phyloP scores from a whole-genome alignment of 345 rosid genomes.

The Carallia pectinifolia region DNA sequence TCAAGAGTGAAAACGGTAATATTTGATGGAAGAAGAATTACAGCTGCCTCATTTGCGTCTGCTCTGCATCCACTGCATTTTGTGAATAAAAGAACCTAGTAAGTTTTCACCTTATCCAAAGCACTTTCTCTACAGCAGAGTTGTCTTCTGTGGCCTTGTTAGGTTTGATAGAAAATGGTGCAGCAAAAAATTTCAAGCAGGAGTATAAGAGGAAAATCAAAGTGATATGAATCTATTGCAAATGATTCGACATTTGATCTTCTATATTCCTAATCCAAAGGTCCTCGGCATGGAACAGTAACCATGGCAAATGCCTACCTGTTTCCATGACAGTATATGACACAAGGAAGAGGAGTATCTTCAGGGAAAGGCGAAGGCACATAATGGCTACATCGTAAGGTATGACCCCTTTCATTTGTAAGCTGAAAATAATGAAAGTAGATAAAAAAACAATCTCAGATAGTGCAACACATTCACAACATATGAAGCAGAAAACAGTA shows the following conservation, averaged over 20 bases:
- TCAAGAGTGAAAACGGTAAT: constrained; percentile 35
- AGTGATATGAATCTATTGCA: neutral
- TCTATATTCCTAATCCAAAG: neutral
- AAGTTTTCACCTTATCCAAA: constrained; percentile 17
- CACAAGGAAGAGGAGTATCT: constrained; percentile 36
- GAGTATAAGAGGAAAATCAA: neutral
- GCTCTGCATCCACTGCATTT: constrained; percentile 37
- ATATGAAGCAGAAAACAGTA: neutral
- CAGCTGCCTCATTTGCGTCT: constrained; percentile 37
- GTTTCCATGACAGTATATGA: constrained; percentile 38
- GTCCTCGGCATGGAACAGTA: neutral
- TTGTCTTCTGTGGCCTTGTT: neutral
- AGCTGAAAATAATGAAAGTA: constrained; percentile 22
- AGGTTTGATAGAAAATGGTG: neutral
- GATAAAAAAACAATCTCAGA: neutral
- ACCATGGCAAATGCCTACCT: constrained; percentile 15
- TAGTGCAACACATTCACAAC: neutral
- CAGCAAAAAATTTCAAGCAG: neutral
- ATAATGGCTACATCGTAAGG: constrained; percentile 31
- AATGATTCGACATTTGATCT: neutral
- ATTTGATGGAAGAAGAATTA: constrained; percentile 37
- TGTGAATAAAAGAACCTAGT: constrained; percentile 16
- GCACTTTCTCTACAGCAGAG: neutral
- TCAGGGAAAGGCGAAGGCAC: constrained; percentile 29
- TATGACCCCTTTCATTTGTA: constrained; percentile 29